These are phyloP conservation scores for Flaveria brownii DNA, from an alignment of 129 eudicot genomes.

Conservation along the genomic window DNA sequence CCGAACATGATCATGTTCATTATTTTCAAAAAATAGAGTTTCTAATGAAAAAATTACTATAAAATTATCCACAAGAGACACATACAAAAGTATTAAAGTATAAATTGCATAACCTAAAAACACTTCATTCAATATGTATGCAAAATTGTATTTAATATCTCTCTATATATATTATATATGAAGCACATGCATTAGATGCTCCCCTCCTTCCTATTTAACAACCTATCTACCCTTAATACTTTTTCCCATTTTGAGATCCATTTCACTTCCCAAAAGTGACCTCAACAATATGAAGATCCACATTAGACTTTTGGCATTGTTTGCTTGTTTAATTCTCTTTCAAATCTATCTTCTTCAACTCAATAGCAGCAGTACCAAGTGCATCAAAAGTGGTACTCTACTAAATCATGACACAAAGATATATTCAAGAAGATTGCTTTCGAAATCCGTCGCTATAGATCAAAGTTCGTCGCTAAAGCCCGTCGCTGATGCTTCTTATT, in stretches of 20 bases:
- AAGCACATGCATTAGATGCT: conserved; percentile 37
- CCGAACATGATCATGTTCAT: too few species aligned
- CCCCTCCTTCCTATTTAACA: conserved; percentile 23
- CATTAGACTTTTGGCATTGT: conserved; percentile 26
- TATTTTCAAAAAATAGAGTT: too few species aligned
- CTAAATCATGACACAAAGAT: conserved; percentile 25
- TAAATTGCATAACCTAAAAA: background rate
- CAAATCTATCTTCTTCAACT: conserved; percentile 18
- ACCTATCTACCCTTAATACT: conserved; percentile 3
- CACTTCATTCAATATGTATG: background rate
- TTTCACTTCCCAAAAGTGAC: conserved; percentile 17
- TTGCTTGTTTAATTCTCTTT: conserved; percentile 32
- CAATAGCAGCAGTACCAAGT: conserved; percentile 1
- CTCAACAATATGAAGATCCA: conserved; percentile 32
- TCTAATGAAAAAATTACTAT: too few species aligned
- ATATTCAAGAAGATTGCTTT: conserved; percentile 34
- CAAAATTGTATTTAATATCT: background rate
- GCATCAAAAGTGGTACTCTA: conserved; percentile 15
- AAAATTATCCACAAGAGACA: too few species aligned
- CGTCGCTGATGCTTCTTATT: background rate
- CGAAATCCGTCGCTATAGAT: conserved; percentile 9
- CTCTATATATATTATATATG: background rate
- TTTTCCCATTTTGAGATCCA: conserved; percentile 31
- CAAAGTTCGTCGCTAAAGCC: conserved; percentile 27
- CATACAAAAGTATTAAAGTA: too few species aligned